Conservation (phyloP, 352 stramenopile genomes). For the Phytophthora multivora region DNA sequence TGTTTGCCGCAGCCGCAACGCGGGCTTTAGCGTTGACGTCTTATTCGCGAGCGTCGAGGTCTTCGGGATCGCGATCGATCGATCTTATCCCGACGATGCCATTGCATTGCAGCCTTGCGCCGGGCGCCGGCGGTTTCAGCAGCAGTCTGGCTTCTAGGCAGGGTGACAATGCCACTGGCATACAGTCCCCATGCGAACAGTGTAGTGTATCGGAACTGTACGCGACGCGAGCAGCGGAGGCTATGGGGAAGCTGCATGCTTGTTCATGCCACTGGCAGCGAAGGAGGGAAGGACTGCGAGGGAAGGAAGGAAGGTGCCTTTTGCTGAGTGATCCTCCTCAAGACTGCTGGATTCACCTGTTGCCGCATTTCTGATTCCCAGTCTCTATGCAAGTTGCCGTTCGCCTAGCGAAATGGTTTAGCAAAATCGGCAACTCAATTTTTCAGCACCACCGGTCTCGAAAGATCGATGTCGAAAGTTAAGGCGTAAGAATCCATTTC, state of each 20-base stretch:
- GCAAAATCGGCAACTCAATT: slow-evolving; percentile 1
- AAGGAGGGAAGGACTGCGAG: too few relatives aligned
- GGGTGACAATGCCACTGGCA: too few relatives aligned
- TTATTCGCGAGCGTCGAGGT: slow-evolving; percentile 4
- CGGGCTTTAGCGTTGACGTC: background rate
- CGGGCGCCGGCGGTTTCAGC: slow-evolving; percentile 11
- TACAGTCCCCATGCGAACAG: too few relatives aligned
- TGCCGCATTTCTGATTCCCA: slow-evolving; percentile 2
- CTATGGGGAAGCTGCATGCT: too few relatives aligned
- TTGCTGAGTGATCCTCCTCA: too few relatives aligned
- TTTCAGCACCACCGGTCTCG: background rate
- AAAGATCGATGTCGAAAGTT: background rate
- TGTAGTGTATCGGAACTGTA: too few relatives aligned
- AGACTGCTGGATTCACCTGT: too few relatives aligned
- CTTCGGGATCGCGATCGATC: background rate
- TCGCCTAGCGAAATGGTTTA: slow-evolving; percentile 11
- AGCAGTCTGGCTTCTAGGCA: background rate
- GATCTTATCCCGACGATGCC: background rate
- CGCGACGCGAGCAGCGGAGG: too few relatives aligned
- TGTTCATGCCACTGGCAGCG: too few relatives aligned
- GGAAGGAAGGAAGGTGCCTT: too few relatives aligned
- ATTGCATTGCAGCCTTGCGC: background rate
- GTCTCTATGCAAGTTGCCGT: slow-evolving; percentile 11
- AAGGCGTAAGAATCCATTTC: background rate
- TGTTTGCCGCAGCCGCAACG: slow-evolving; percentile 5